Evolutionary conservation across 306 rosid species (phyloP), one percentile per base, ranked within the genome.

Genomic region (Castanea sativa): DNA sequence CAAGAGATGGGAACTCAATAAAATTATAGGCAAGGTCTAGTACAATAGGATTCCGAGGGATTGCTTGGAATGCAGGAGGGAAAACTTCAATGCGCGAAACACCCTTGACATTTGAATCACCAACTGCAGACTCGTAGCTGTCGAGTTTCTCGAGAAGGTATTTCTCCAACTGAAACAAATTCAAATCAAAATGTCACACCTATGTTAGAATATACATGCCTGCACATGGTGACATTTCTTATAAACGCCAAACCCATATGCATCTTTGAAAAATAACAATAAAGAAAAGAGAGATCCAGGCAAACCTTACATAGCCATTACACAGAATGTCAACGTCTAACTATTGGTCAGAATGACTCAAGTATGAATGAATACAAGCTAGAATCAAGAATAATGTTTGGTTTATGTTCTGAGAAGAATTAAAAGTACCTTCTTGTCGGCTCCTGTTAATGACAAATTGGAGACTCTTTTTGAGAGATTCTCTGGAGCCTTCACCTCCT

Each of bases 401-500:
- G 33, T 27, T 45, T 2, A 2, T 59, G 30, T 61, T 27, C 69
- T 33, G 51, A 32, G 13, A 67, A 14, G 1, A 53, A 25, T 57
- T 16, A 80, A 29, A 21, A 45, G 27, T 82, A 86, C 91, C 91
- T 86, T 85, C 72, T 81, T 88, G 29, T 76, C 74, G 19, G 80
- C 81, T 68, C 86, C 85, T 63, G 80, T 74, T 72, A 88, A 35
- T 15, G 85, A 76, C 32, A 88, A 76, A 49, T 81, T 73, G 14
- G 89, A 81, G 53, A 88, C 79, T 65, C 78, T 84, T 67, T 88
- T 79, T 16, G 91, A 88, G 14, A 88, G 86, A 74, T 85, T 86
- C 75, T 88, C 89, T 23, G 88, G 86, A 25, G 89, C 89, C 85
- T 88, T 85, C 57, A 81, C 78, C 85, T 81, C 91, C 79, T 88